Base-by-base conservation (phyloP, 805 yeast genomes). In the Ogataea paradorogensis region DNA sequence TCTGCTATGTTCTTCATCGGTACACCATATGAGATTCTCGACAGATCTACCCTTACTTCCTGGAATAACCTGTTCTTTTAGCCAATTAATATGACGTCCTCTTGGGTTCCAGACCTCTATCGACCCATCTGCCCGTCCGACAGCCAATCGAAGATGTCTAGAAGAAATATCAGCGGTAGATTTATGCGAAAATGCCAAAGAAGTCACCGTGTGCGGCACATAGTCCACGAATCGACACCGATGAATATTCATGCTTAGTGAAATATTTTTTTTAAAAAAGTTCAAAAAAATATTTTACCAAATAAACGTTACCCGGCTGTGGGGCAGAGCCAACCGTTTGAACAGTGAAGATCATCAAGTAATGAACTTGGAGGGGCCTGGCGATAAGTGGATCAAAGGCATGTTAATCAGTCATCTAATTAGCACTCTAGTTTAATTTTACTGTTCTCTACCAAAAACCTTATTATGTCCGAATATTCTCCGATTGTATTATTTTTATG, bases 91-190 rank as follows among this genome's bases (percentile, higher is more conserved):
- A 53, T 80, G 71, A 8, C 55, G 47, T 34, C 55, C 55, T 37
- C 59, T 48, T 28, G 96, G 96, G 60, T 87, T 87, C 96, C 98
- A 91, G 24, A 93, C 80, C 63, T 93, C 99, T 43, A 93, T 84
- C 55, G 90, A 90, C 27, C 99, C 99, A 58, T 93, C 90, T 32
- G 87, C 77, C 60, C 97, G 75, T 22, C 96, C 98, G 5, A 91
- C 84, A 1, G 98, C 97, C 27, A 93, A 65, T 44, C 96, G 71
- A 40, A 88, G 67, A 43, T 76, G 81, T 16, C 61, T 63, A 20
- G 78, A 80, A 1, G 79, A 68, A 21, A 67, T 51, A 32, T 69
- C 69, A 10, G 36, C 23, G 3, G 69, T 63, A 0, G 86, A 74
- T 5, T 63, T 58, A 56, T 79, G 85, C 24, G 91, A 84, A 59